These are phyloP conservation scores for Mucor irregularis DNA, from an alignment of 371 early-diverging fungal genomes.

Conservation along the genomic window DNA sequence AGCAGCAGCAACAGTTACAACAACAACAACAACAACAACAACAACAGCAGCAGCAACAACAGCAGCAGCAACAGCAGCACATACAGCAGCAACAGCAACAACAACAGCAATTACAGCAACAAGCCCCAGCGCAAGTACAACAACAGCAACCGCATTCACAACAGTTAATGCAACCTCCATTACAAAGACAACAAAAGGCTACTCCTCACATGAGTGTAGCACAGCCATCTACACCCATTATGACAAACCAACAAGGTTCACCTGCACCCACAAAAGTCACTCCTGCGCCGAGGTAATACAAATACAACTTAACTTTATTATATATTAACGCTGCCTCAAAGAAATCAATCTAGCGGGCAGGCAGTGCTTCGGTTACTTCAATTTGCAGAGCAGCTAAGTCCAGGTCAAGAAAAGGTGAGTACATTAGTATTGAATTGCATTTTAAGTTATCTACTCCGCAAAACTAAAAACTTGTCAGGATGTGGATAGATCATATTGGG, in stretches of 20 bases:
- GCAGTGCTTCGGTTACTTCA: slow-evolving; percentile 46
- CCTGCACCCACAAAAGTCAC: slow-evolving; percentile 11
- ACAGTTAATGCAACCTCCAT: slow-evolving; percentile 4
- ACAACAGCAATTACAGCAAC: too few species aligned
- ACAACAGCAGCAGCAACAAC: slow-evolving; percentile 6
- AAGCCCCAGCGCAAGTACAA: not conserved
- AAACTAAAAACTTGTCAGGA: slow-evolving; percentile 19
- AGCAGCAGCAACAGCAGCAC: slow-evolving; percentile 6
- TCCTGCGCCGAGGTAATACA: not conserved
- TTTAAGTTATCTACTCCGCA: not conserved
- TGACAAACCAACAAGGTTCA: slow-evolving; percentile 22
- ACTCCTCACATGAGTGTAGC: not conserved
- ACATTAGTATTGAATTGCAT: not conserved
- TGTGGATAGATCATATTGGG: slow-evolving; percentile 35
- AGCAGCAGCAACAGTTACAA: slow-evolving; percentile 8
- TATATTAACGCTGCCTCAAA: not conserved
- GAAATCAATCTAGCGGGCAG: slow-evolving; percentile 29
- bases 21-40: slow-evolving; percentile 11
- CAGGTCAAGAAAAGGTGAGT: slow-evolving; percentile 31
- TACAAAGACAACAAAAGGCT: slow-evolving; percentile 8
- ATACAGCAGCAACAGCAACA: too few species aligned
- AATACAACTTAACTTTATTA: not conserved
- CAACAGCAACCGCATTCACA: slow-evolving; percentile 1
- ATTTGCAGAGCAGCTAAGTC: slow-evolving; percentile 44
- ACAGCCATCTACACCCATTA: slow-evolving; percentile 30